Percentiles rank a stretch among this genome's conserved stretches.
phyloP scores from a whole-genome alignment of 768 basidiomycete species.

The Postia placenta region DNA sequence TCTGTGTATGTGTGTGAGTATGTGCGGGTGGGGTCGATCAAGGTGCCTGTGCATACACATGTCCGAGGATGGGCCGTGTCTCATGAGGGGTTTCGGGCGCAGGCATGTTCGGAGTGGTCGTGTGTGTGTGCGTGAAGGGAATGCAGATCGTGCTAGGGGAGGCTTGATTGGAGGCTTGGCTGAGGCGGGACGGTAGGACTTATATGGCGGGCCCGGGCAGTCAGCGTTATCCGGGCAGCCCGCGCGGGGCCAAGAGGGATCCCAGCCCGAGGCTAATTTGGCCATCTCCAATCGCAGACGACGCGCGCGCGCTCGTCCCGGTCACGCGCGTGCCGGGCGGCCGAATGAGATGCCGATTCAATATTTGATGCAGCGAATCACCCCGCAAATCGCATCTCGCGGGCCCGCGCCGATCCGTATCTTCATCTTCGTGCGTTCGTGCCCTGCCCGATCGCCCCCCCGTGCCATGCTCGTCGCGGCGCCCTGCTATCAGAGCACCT shows the following conservation, averaged over 20 bases:
- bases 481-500: too few relatives aligned
- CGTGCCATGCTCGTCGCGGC: too few relatives aligned
- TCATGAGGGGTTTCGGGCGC: conserved; percentile 1
- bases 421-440: too few relatives aligned
- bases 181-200: too few relatives aligned
- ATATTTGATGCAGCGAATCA: background rate
- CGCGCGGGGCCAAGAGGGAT: background rate
- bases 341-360: background rate
- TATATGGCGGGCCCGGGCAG: background rate
- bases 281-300: too few relatives aligned
- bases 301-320: too few relatives aligned
- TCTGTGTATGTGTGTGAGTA: conserved; percentile 35
- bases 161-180: too few relatives aligned
- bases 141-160: background rate
- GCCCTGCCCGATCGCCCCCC: too few relatives aligned
- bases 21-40: background rate
- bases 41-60: conserved; percentile 11
- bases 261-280: too few relatives aligned
- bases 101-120: conserved; percentile 4
- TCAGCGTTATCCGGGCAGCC: background rate
- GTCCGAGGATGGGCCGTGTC: conserved; percentile 8
- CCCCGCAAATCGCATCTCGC: conserved; percentile 2
- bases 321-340: too few relatives aligned
- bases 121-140: background rate
- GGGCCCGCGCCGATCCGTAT: conserved; percentile 2